Percentiles rank a stretch among this genome's conserved stretches.
These are phyloP conservation scores for Hura crepitans DNA, from an alignment of 441 rosid species.

Conservation along the genomic window DNA sequence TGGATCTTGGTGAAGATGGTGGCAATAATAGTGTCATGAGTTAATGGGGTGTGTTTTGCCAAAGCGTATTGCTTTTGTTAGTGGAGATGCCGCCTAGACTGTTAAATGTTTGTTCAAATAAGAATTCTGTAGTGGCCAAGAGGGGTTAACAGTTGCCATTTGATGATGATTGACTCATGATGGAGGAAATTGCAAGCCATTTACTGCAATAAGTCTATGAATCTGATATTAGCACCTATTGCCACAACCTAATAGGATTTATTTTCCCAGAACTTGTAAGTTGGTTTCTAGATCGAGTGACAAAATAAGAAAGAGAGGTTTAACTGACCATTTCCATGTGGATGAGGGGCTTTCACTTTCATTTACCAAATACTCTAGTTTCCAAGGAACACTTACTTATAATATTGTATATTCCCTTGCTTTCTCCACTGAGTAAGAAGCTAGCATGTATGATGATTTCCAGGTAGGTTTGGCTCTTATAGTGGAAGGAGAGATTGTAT, in stretches of 20 bases:
- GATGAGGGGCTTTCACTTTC: no score
- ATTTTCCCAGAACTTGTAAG: neutral
- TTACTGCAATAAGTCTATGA: neutral
- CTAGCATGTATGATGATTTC: slow-evolving; percentile 17
- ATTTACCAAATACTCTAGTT: neutral
- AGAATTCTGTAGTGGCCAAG: neutral
- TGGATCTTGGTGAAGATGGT: no score
- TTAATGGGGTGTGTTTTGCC: no score
- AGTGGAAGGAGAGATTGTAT: slow-evolving; percentile 67
- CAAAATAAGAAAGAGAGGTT: neutral
- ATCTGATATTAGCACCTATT: neutral
- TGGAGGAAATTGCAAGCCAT: neutral
- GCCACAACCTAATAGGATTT: neutral
- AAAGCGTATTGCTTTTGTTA: no score
- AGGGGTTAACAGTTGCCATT: neutral
- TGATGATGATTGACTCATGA: neutral
- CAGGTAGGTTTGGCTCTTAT: slow-evolving; percentile 91
- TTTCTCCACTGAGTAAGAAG: slow-evolving; percentile 23
- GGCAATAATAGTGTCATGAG: no score
- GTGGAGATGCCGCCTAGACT: no score
- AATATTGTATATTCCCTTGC: slow-evolving; percentile 1
- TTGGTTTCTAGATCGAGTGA: neutral
- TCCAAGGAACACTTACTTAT: neutral
- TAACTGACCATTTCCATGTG: neutral
- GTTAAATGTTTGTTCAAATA: neutral